These are phyloP conservation scores for Lotus japonicus DNA, from an alignment of 306 rosid genomes.

Conservation along the genomic window DNA sequence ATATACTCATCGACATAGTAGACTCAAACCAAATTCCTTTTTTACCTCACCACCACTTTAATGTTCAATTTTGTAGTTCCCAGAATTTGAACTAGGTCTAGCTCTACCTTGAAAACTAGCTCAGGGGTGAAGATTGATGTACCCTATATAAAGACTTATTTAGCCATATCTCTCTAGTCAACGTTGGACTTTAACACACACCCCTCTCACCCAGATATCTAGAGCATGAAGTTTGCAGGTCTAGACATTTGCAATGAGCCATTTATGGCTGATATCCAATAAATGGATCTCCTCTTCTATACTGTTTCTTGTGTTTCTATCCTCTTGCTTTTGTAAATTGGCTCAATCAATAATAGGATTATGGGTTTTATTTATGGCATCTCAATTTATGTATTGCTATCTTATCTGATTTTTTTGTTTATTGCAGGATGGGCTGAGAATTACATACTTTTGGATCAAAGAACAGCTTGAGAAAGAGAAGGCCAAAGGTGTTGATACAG, in stretches of 20 bases:
- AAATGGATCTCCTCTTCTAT: neutral
- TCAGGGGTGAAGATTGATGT: too few species aligned
- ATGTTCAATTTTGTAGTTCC: neutral
- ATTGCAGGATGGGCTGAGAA: slow-evolving; percentile 81
- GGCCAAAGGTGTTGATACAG: slow-evolving; percentile 55
- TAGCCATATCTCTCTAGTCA: too few species aligned
- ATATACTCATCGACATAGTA: neutral
- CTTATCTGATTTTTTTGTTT: neutral
- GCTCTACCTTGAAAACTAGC: too few species aligned
- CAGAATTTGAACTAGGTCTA: too few species aligned
- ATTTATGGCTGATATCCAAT: too few species aligned
- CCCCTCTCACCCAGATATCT: too few species aligned
- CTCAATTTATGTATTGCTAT: neutral
- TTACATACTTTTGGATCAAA: slow-evolving; percentile 95
- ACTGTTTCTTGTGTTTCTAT: neutral
- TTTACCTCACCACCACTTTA: neutral
- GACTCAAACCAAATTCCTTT: neutral
- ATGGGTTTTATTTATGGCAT: neutral
- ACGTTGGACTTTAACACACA: too few species aligned
- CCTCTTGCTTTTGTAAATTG: neutral
- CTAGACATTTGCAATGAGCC: too few species aligned
- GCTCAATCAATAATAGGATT: neutral
- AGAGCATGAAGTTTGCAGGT: too few species aligned
- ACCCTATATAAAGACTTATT: too few species aligned
- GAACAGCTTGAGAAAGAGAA: slow-evolving; percentile 98